Percentiles rank a stretch among this genome's conserved stretches.
These are phyloP conservation scores for Ogataea haglerorum DNA, from an alignment of 805 yeast species.

Conservation along the genomic window DNA sequence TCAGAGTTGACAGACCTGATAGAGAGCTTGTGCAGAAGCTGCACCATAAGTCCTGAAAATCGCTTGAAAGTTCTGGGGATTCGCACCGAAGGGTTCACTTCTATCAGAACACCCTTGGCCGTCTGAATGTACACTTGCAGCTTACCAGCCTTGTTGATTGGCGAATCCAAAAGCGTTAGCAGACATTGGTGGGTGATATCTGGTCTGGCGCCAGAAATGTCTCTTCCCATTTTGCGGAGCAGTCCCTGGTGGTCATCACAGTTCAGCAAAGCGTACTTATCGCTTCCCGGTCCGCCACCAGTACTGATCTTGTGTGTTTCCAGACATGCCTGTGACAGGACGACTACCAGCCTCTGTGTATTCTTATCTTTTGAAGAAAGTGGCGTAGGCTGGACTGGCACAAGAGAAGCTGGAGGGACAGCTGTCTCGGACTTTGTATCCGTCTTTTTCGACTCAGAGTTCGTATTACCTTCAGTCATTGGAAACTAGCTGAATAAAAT, in stretches of 20 bases:
- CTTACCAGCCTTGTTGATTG: conserved; percentile 95
- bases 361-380: conserved; percentile 80
- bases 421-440: conserved; percentile 23
- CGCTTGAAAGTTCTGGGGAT: conserved; percentile 98
- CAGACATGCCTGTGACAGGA: conserved; percentile 91
- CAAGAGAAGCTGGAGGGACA: conserved; percentile 60
- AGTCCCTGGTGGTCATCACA: conserved; percentile 99
- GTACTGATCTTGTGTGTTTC: conserved; percentile 90
- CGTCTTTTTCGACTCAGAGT: conserved; percentile 32
- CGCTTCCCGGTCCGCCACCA: conserved; percentile 70
- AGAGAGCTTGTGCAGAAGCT: conserved; percentile 84
- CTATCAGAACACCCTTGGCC: conserved; percentile 89
- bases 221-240: conserved; percentile 92
- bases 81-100: conserved; percentile 93
- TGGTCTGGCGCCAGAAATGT: conserved; percentile 98
- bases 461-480: conserved; percentile 5
- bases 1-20: conserved; percentile 94
- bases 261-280: conserved; percentile 87
- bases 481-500: conserved; percentile 5
- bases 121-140: conserved; percentile 96
- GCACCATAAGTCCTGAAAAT: conserved; percentile 97
- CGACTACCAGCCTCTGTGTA: conserved; percentile 86
- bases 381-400: conserved; percentile 83
- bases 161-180: conserved; percentile 91
- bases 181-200: conserved; percentile 98